A percentile compares a stretch with the other conserved stretches of the same genome.
These are phyloP conservation scores for Retiboletus flavoniger DNA, from an alignment of 1,284 basidiomycete species.

Conservation along the genomic window DNA sequence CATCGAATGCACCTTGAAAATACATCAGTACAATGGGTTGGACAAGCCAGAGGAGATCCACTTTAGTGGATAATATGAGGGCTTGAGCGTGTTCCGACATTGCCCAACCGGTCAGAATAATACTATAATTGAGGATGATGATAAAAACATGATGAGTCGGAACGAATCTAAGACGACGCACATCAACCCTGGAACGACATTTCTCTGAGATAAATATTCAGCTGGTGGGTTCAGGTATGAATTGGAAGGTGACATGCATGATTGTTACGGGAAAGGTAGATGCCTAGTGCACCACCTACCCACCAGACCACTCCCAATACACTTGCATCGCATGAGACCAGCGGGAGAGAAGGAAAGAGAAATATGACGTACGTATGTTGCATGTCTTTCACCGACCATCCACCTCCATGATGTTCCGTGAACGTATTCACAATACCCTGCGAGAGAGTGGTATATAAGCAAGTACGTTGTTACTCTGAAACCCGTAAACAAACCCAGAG, in stretches of 20 bases:
- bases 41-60: conserved; percentile 28
- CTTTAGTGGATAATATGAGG: conserved; percentile 80
- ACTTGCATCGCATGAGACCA: conserved; percentile 25
- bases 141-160: conserved; percentile 5
- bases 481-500: conserved; percentile 64
- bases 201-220: conserved; percentile 48
- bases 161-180: conserved; percentile 36
- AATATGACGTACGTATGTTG: conserved; percentile 75
- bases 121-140: conserved; percentile 41
- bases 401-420: conserved; percentile 81
- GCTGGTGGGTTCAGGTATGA: background rate
- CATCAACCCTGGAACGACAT: conserved; percentile 83
- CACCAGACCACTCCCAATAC: conserved; percentile 65
- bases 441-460: conserved; percentile 1
- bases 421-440: conserved; percentile 80
- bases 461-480: background rate
- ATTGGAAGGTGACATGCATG: conserved; percentile 42
- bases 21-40: conserved; percentile 8
- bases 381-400: conserved; percentile 91
- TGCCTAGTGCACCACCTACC: conserved; percentile 86
- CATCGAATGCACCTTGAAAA: conserved; percentile 68
- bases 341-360: background rate
- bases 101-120: conserved; percentile 91
- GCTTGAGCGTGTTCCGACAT: conserved; percentile 91
- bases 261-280: conserved; percentile 82